These are phyloP conservation scores for Ammopiptanthus mongolicus DNA, from an alignment of 306 rosid species.

Conservation along the genomic window DNA sequence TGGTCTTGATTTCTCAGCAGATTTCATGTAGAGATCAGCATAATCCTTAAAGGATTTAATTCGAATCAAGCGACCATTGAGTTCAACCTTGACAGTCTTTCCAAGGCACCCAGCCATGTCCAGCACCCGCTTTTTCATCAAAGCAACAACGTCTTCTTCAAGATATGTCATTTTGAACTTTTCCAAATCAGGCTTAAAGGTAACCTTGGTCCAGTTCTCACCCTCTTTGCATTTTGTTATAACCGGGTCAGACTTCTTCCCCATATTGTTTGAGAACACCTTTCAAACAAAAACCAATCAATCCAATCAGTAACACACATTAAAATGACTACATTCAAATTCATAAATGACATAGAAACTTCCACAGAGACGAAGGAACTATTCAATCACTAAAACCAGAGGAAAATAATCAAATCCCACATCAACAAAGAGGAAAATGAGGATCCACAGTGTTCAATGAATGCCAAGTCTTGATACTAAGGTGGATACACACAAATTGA, in stretches of 20 bases:
- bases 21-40: slow-evolving; percentile 72
- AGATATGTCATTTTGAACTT: slow-evolving; percentile 81
- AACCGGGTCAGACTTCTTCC: slow-evolving; percentile 60
- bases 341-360: background rate
- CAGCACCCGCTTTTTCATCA: slow-evolving; percentile 87
- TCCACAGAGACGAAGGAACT: too few relatives aligned
- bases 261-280: slow-evolving; percentile 85
- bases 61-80: slow-evolving; percentile 53
- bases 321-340: background rate
- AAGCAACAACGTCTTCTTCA: slow-evolving; percentile 88
- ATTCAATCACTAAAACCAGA: background rate
- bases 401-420: background rate
- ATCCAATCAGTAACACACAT: background rate
- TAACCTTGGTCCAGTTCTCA: slow-evolving; percentile 92
- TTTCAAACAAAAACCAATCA: slow-evolving; percentile 20
- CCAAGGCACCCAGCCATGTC: slow-evolving; percentile 98
- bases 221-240: slow-evolving; percentile 70
- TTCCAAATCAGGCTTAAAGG: slow-evolving; percentile 82
- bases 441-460: too few relatives aligned
- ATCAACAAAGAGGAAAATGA: too few relatives aligned
- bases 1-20: slow-evolving; percentile 48
- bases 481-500: background rate
- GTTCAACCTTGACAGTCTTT: slow-evolving; percentile 82
- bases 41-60: slow-evolving; percentile 72
- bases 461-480: background rate